These are phyloP conservation scores for Peniophora sp. DNA, from an alignment of 1,284 basidiomycete genomes.

Conservation along the genomic window DNA sequence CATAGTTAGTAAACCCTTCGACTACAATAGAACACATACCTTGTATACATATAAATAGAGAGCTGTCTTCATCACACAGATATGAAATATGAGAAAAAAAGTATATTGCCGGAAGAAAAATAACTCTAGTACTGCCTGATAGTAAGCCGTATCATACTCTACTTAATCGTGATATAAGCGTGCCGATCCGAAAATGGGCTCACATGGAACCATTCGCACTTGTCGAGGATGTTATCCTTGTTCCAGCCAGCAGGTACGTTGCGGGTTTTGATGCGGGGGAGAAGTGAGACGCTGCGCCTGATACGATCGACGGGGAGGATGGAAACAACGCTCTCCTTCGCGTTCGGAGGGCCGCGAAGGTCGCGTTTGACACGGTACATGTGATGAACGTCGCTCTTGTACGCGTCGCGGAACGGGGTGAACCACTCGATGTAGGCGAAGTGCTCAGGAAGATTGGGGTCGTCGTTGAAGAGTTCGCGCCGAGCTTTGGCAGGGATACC, in stretches of 20 bases:
- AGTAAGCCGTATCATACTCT: too few relatives aligned
- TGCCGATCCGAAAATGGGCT: constrained; percentile 18
- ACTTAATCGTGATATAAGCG: constrained; percentile 9
- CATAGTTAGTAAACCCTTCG: too few relatives aligned
- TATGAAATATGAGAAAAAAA: too few relatives aligned
- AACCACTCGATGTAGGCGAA: constrained; percentile 18
- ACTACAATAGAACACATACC: too few relatives aligned
- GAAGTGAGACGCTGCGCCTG: constrained; percentile 18
- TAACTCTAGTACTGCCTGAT: too few relatives aligned
- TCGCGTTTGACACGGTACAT: constrained; percentile 15
- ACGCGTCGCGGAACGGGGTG: constrained; percentile 10
- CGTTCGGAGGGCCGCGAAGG: too few relatives aligned
- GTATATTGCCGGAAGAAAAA: too few relatives aligned
- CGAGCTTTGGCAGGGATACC: constrained; percentile 17
- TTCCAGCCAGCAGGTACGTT: too few relatives aligned
- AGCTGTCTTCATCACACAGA: too few relatives aligned
- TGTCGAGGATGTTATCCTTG: constrained; percentile 20
- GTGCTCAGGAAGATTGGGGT: background rate
- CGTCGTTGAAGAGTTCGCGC: background rate
- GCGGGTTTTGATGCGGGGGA: constrained; percentile 8
- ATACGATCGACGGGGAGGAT: constrained; percentile 16
- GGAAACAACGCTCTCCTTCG: constrained; percentile 10
- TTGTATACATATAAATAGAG: too few relatives aligned
- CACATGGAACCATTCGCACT: constrained; percentile 18
- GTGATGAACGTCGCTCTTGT: constrained; percentile 8